Base-by-base conservation (phyloP, 352 stramenopile genomes). In the Phytophthora ramorum region DNA sequence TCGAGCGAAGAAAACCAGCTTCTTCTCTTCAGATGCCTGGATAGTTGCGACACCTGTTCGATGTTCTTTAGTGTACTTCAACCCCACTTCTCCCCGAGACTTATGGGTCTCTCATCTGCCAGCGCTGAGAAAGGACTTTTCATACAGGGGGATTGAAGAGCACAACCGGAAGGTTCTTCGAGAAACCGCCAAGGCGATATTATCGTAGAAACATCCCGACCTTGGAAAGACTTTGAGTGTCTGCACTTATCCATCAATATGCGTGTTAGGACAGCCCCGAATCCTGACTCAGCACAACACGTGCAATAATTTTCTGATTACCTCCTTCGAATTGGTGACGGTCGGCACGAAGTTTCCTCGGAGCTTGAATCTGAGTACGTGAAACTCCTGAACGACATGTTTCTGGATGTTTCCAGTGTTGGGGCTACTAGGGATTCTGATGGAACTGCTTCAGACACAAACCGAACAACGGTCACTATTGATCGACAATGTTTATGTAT, bases 51-150 rank as follows among this genome's bases (percentile, higher is more conserved):
- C 50, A 67, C 3, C 30, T 60, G 2, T 60, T 60, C 17, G 49
- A 38, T 1, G 37, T 66, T 22, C 3, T 66, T 58, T 66, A 24
- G 47, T 58, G 2, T 59, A 59, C 10, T 59, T 38, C 3, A 38
- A 58, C 0, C 35, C 48, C 7, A 19, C 38, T 17, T 32, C 19
- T 10, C 48, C 47, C 16, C 3, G 1, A 13, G 48, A 45, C 0
- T 20, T 58, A 10, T 53, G 38, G 48, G 1, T 6, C 6, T 40
- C 7, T 38, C 28, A 66, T 20, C 12, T 53, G 7, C 0, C 38
- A n/a, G 26, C 38, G 0, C 14, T 59, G 22, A 37, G 45, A 0
- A 28, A 61, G 19, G 41, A 54, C 20, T 49, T 20, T 14, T 35
- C 53, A 14, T 30, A 10, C 2, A 5, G 8, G 1, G 41, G 22